These are phyloP conservation scores for Fagopyrum esculentum DNA, from an alignment of 148 eudicot species.

Conservation along the genomic window DNA sequence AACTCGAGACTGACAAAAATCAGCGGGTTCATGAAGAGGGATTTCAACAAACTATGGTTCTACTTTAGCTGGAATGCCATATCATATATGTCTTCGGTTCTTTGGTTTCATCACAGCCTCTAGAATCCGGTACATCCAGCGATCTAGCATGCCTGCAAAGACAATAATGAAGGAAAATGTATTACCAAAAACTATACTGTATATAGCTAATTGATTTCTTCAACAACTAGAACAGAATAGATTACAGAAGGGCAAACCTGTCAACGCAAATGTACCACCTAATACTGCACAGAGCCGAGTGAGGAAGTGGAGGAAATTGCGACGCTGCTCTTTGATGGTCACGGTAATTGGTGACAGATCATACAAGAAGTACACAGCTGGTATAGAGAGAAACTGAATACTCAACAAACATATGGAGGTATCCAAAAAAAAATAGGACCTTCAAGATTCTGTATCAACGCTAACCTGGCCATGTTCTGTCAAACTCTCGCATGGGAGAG, in stretches of 20 bases:
- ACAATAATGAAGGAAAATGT: not conserved
- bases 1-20: conserved; percentile 9
- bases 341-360: conserved; percentile 97
- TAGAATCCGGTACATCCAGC: conserved; percentile 81
- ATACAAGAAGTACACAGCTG: conserved; percentile 98
- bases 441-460: conserved; percentile 4
- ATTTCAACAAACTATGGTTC: conserved; percentile 1
- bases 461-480: conserved; percentile 96
- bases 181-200: not conserved
- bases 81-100: conserved; percentile 27
- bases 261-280: conserved; percentile 97
- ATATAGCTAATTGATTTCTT: not conserved
- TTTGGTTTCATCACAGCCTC: conserved; percentile 65
- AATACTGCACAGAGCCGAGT: conserved; percentile 97
- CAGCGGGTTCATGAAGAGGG: not conserved
- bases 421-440: not conserved
- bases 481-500: conserved; percentile 75
- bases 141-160: conserved; percentile 78
- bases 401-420: not conserved
- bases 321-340: conserved; percentile 93
- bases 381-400: conserved; percentile 1
- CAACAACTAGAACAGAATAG: not conserved
- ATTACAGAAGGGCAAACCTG: conserved; percentile 46
- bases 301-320: conserved; percentile 94
- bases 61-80: conserved; percentile 7